Evolutionary conservation across 2,329 filamentous ascomycete genomes (phyloP).

Genomic region (Pyrenochaeta sp.): DNA sequence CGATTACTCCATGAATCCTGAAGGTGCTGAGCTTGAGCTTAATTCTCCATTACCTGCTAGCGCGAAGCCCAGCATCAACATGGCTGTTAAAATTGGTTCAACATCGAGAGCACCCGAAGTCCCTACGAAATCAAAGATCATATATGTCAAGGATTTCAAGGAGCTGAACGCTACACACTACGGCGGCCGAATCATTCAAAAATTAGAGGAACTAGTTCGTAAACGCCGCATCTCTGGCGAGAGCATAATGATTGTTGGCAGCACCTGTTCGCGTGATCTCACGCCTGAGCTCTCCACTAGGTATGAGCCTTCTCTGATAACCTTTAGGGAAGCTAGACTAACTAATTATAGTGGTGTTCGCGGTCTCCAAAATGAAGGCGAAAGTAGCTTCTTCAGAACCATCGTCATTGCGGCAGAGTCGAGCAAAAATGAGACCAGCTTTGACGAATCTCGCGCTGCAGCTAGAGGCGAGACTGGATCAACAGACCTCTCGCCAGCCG

Average conservation of each 20-base stretch:
- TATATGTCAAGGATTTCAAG: conserved; percentile 82
- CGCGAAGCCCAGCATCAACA: conserved; percentile 18
- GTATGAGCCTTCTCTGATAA: conserved; percentile 3
- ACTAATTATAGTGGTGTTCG: conserved; percentile 48
- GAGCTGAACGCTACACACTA: conserved; percentile 76
- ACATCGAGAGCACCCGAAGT: conserved; percentile 23
- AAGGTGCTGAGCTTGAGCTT: conserved; percentile 33
- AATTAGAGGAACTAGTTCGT: conserved; percentile 76
- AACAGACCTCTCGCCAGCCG: conserved; percentile 17
- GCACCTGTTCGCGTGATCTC: conserved; percentile 66
- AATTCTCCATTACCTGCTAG: conserved; percentile 29
- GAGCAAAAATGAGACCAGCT: conserved; percentile 11
- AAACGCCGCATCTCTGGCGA: conserved; percentile 75
- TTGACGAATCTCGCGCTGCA: conserved; percentile 21
- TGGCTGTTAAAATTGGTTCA: conserved; percentile 30
- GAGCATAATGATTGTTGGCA: conserved; percentile 81
- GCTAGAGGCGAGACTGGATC: conserved; percentile 10
- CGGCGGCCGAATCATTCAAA: conserved; percentile 73
- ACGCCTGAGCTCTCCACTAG: conserved; percentile 52
- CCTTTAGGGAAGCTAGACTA: conserved; percentile 1
- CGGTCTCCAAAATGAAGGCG: conserved; percentile 54
- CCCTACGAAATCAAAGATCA: conserved; percentile 65
- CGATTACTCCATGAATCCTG: conserved; percentile 35
- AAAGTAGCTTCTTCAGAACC: conserved; percentile 43
- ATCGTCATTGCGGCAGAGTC: conserved; percentile 42